Evolutionary conservation across 1,284 basidiomycete genomes (phyloP).

Genomic region (Termitomyces sp.): DNA sequence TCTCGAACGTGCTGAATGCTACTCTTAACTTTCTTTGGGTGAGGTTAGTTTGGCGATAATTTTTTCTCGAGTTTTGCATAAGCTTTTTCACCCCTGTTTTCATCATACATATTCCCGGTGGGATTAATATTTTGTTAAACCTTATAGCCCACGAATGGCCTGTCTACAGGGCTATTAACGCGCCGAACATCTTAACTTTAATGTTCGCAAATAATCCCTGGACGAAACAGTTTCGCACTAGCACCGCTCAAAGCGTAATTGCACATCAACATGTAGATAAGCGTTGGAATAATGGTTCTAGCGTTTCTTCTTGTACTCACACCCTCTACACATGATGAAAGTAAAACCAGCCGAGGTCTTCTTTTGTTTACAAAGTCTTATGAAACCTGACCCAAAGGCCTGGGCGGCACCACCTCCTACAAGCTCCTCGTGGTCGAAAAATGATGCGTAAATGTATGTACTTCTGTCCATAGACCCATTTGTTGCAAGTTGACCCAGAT

Average conservation of each 20-base stretch:
- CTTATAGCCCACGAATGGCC: not conserved
- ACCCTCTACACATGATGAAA: not conserved
- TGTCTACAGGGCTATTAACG: not conserved
- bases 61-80: not conserved
- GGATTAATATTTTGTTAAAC: not conserved
- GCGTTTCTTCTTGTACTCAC: not conserved
- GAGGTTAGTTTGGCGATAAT: not conserved
- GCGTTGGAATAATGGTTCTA: not conserved
- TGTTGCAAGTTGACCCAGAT: not conserved
- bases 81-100: not conserved
- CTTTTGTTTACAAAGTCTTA: not conserved
- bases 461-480: not conserved
- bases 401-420: not conserved
- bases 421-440: not conserved
- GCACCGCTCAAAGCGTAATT: not conserved
- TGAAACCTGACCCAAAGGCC: not conserved
- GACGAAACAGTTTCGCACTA: not conserved
- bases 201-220: not conserved
- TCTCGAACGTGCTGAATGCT: not conserved
- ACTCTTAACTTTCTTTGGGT: conserved; percentile 1
- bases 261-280: not conserved
- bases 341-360: not conserved
- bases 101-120: not conserved
- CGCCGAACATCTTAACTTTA: not conserved
- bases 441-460: not conserved